Conservation (phyloP, 2,329 filamentous ascomycete species). For the Chrysoporthe deuterocubensis region DNA sequence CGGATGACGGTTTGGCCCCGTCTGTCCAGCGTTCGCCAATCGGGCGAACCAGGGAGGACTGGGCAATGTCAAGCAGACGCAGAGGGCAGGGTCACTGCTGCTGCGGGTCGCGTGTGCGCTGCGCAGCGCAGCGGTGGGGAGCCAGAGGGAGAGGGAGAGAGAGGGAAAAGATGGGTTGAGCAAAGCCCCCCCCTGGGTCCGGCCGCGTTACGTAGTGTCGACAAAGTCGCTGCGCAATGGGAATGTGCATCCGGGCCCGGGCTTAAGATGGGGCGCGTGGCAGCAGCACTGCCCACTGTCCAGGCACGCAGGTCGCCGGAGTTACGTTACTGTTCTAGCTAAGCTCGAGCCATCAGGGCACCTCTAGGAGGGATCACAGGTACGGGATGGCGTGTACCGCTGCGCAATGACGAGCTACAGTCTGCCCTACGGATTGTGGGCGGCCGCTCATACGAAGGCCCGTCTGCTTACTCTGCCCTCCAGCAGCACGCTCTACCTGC, state of each 20-base stretch:
- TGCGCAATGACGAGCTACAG: no score
- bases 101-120: neutral
- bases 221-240: neutral
- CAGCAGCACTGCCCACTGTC: constrained; percentile 6
- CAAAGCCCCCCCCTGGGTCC: constrained; percentile 7
- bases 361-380: neutral
- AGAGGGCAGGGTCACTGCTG: neutral
- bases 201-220: constrained; percentile 3
- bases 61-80: neutral
- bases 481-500: no score
- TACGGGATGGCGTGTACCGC: no score
- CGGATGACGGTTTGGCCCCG: constrained; percentile 10
- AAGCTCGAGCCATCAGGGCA: neutral
- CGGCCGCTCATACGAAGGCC: no score
- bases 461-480: no score
- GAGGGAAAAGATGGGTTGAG: neutral
- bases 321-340: neutral
- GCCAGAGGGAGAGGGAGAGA: neutral
- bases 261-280: neutral
- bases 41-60: neutral
- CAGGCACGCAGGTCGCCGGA: neutral
- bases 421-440: no score
- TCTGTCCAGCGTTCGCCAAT: constrained; percentile 3
- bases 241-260: neutral
- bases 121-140: neutral